Conservation (phyloP, 2,329 filamentous ascomycete species). For the Didymosphaeria variabile region DNA sequence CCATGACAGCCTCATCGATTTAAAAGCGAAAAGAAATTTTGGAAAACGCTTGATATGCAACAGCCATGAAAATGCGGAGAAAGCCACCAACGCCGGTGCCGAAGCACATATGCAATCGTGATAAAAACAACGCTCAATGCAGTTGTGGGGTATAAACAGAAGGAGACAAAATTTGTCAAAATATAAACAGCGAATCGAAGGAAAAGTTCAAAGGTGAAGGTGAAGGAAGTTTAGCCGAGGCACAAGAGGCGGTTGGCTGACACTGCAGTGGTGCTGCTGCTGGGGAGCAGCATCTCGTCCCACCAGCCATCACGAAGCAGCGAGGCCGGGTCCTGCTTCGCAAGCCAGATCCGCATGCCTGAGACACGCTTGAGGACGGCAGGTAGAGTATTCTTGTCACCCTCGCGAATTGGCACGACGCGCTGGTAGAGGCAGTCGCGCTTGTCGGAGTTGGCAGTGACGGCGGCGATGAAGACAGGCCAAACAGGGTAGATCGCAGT, state of each 20-base stretch:
- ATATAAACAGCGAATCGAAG: conserved; percentile 9
- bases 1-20: conserved; percentile 7
- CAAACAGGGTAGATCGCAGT: conserved; percentile 46
- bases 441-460: conserved; percentile 43
- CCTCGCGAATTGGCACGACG: conserved; percentile 42
- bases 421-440: conserved; percentile 42
- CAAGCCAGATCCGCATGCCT: conserved; percentile 42
- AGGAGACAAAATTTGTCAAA: conserved; percentile 5
- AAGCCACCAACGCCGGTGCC: conserved; percentile 14
- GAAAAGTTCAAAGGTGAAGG: neutral
- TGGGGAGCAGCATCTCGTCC: conserved; percentile 45
- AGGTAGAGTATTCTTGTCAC: conserved; percentile 43
- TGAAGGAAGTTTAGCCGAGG: conserved; percentile 22
- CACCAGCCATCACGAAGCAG: conserved; percentile 41
- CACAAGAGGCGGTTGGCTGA: conserved; percentile 27
- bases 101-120: conserved; percentile 9
- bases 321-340: conserved; percentile 34
- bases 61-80: conserved; percentile 9
- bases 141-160: conserved; percentile 14
- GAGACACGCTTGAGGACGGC: conserved; percentile 42
- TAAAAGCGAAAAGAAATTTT: conserved; percentile 4
- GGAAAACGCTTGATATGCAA: conserved; percentile 11
- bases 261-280: conserved; percentile 34
- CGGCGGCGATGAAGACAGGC: conserved; percentile 45
- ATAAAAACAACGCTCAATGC: conserved; percentile 1